phyloP scores from a whole-genome alignment of 768 basidiomycete species.

The Thelephora aurantiotincta region DNA sequence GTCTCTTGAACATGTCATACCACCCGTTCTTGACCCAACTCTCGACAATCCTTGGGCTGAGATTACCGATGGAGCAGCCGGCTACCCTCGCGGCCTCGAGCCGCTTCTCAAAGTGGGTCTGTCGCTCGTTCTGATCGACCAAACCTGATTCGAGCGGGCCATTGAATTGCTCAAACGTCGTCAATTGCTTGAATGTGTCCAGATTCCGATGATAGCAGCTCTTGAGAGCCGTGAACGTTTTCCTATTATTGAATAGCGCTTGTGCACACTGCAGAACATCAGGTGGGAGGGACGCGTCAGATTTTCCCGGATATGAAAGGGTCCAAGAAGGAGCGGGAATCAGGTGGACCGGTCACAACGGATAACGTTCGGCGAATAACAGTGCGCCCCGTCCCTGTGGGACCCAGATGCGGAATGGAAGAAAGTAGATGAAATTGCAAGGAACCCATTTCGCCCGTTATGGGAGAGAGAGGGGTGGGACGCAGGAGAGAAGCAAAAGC shows the following conservation, averaged over 20 bases:
- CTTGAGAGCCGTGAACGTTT: constrained; percentile 74
- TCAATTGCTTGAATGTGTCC: constrained; percentile 74
- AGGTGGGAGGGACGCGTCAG: constrained; percentile 1
- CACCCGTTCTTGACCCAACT: constrained; percentile 70
- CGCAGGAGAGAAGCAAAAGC: neutral
- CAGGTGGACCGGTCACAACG: neutral
- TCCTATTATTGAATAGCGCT: constrained; percentile 61
- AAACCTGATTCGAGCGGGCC: neutral
- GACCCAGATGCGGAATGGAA: too few relatives aligned
- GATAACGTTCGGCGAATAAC: neutral
- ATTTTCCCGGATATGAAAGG: neutral
- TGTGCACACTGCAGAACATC: constrained; percentile 38
- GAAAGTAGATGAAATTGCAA: neutral
- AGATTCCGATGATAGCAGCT: constrained; percentile 80
- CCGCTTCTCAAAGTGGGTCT: constrained; percentile 61
- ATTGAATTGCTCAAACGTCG: constrained; percentile 45
- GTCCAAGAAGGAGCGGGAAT: neutral
- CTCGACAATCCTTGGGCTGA: constrained; percentile 60
- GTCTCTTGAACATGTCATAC: constrained; percentile 59
- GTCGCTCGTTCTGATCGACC: constrained; percentile 41
- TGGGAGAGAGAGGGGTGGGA: neutral
- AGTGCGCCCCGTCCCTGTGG: too few relatives aligned
- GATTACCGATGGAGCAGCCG: constrained; percentile 58
- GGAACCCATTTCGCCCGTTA: neutral
- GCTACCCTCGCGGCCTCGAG: constrained; percentile 50